phyloP scores from a whole-genome alignment of 192 early-diverging fungal species.

The Backusella parvicylindrica region DNA sequence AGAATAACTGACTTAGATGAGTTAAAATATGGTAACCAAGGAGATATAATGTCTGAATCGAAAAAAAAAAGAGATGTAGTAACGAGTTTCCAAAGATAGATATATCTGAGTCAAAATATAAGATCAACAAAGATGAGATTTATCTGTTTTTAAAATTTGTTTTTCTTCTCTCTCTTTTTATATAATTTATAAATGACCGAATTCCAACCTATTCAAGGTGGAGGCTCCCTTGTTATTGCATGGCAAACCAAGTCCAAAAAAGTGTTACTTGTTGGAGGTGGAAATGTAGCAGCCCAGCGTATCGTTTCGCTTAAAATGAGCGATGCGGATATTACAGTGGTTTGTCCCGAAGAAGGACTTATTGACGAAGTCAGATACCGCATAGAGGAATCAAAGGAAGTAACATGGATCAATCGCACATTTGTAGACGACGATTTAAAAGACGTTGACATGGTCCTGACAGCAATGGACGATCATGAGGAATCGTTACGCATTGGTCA shows the following conservation, averaged over 20 bases:
- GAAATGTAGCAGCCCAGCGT: conserved; percentile 77
- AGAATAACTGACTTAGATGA: too few species aligned
- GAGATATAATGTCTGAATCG: too few species aligned
- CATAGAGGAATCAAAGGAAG: conserved; percentile 53
- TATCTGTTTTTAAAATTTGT: not conserved
- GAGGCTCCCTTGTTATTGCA: conserved; percentile 81
- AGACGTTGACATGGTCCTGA: conserved; percentile 58
- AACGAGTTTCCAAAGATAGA: too few species aligned
- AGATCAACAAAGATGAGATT: not conserved
- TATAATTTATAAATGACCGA: not conserved
- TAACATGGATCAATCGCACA: conserved; percentile 42
- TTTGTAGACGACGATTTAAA: conserved; percentile 56
- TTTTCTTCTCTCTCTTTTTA: not conserved
- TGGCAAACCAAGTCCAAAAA: conserved; percentile 70
- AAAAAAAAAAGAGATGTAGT: too few species aligned
- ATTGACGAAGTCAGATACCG: conserved; percentile 64
- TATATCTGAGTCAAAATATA: too few species aligned
- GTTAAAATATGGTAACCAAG: too few species aligned
- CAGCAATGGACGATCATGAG: conserved; percentile 71
- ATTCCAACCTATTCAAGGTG: conserved; percentile 43
- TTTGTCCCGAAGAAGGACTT: conserved; percentile 63
- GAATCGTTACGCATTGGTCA: conserved; percentile 67
- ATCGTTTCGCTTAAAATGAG: conserved; percentile 80
- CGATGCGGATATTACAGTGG: conserved; percentile 73
- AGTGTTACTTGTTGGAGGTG: conserved; percentile 91